Conservation (phyloP, 345 rosid genomes). For the Boechera stricta region DNA sequence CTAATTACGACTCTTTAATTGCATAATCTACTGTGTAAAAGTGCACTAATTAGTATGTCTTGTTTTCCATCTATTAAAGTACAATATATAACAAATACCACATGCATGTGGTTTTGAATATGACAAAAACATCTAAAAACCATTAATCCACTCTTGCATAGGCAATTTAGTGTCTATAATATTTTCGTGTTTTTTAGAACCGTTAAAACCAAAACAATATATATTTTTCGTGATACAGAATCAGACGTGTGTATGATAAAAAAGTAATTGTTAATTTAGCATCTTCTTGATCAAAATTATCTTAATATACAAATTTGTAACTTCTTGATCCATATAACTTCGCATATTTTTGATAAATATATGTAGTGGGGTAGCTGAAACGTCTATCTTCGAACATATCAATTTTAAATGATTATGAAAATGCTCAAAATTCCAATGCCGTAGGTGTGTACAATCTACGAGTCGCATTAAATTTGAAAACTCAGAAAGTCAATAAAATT, state of each 20-base stretch:
- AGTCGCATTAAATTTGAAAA: constrained; percentile 34
- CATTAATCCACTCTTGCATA: constrained; percentile 1
- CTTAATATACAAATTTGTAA: neutral
- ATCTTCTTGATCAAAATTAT: neutral
- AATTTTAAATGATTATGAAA: neutral
- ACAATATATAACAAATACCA: neutral
- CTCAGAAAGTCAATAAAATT: constrained; percentile 30
- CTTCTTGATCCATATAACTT: constrained; percentile 12
- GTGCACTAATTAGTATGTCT: neutral
- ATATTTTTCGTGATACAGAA: neutral
- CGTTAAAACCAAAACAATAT: neutral
- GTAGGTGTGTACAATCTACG: constrained; percentile 32
- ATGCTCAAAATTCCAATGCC: constrained; percentile 16
- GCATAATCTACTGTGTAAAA: constrained; percentile 24
- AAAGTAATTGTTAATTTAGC: neutral
- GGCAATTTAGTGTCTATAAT: neutral
- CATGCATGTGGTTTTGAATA: constrained; percentile 29
- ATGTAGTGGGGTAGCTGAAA: constrained; percentile 2
- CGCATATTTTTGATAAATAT: constrained; percentile 5
- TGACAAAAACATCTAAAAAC: constrained; percentile 16
- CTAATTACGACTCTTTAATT: constrained; percentile 29
- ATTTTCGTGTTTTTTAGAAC: neutral
- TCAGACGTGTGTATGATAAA: neutral
- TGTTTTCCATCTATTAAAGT: neutral
- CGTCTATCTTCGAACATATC: constrained; percentile 4